Evolutionary conservation across 2,329 filamentous ascomycete species (phyloP).

Genomic region (Fonsecaea erecta): DNA sequence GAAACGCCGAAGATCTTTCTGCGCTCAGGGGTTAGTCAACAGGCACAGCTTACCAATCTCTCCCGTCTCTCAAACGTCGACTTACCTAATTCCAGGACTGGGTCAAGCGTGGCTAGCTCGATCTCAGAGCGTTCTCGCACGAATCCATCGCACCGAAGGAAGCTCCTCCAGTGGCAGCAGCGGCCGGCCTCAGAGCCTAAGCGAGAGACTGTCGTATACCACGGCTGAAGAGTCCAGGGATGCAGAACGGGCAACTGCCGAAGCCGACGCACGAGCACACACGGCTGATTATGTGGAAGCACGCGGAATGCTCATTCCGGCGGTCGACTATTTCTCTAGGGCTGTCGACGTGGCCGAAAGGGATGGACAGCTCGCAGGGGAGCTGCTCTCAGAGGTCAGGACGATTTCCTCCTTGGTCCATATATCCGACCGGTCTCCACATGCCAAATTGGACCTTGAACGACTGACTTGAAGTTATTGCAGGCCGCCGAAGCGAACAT

Average conservation of each 20-base stretch:
- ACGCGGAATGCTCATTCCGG: constrained; percentile 56
- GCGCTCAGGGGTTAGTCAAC: constrained; percentile 48
- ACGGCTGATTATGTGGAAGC: constrained; percentile 58
- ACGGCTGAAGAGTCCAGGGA: constrained; percentile 41
- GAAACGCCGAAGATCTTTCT: constrained; percentile 51
- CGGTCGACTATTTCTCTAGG: constrained; percentile 56
- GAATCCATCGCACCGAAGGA: constrained; percentile 52
- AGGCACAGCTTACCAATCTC: constrained; percentile 15
- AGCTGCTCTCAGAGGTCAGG: constrained; percentile 52
- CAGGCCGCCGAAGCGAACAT: constrained; percentile 59
- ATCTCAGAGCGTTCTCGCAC: constrained; percentile 55
- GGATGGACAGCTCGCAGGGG: constrained; percentile 47
- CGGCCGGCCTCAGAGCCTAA: constrained; percentile 34
- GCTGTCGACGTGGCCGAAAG: constrained; percentile 52
- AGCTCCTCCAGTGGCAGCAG: constrained; percentile 46
- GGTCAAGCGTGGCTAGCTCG: constrained; percentile 58
- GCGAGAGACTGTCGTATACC: constrained; percentile 27
- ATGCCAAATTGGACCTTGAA: constrained; percentile 18
- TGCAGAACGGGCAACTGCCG: constrained; percentile 38
- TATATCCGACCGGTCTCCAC: constrained; percentile 22
- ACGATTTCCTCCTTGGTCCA: constrained; percentile 16
- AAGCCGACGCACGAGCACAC: constrained; percentile 47
- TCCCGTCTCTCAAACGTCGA: neutral
- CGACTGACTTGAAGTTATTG: constrained; percentile 26
- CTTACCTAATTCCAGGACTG: constrained; percentile 45